phyloP scores from a whole-genome alignment of 768 basidiomycete species.

The Podaxis pistillaris region DNA sequence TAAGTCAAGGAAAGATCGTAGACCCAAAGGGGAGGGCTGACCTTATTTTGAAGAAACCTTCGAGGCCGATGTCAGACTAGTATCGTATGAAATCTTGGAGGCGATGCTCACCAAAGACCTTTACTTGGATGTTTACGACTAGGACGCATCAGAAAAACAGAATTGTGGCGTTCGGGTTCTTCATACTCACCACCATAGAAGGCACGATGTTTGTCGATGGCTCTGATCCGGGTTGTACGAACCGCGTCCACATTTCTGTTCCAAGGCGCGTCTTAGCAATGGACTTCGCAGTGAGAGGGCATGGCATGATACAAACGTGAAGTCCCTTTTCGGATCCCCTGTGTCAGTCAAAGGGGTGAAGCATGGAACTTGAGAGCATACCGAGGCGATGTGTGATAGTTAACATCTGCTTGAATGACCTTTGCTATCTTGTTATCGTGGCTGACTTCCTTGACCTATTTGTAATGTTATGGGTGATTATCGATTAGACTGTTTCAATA shows the following conservation, averaged over 20 bases:
- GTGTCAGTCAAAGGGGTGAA: background rate
- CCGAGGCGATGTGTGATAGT: slow-evolving; percentile 79
- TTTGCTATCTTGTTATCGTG: slow-evolving; percentile 76
- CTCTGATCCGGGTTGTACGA: slow-evolving; percentile 72
- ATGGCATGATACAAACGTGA: slow-evolving; percentile 49
- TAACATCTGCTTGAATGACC: slow-evolving; percentile 72
- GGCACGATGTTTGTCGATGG: slow-evolving; percentile 55
- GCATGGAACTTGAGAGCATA: slow-evolving; percentile 21
- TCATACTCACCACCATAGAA: slow-evolving; percentile 69
- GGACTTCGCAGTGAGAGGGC: background rate
- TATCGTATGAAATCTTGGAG: background rate
- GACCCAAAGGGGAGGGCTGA: slow-evolving; percentile 18
- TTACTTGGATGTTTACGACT: slow-evolving; percentile 64
- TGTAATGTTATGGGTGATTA: background rate
- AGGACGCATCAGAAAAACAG: background rate
- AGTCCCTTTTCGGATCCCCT: slow-evolving; percentile 48
- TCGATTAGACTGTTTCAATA: background rate
- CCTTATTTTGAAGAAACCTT: slow-evolving; percentile 83
- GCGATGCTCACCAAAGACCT: slow-evolving; percentile 67
- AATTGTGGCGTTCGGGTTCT: background rate
- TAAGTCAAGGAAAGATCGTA: background rate
- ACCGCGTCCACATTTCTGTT: slow-evolving; percentile 73
- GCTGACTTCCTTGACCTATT: slow-evolving; percentile 72
- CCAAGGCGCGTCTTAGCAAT: background rate
- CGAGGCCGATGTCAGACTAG: background rate